Base-by-base conservation (phyloP, 192 early-diverging fungal species). In the Gigaspora rosea region DNA sequence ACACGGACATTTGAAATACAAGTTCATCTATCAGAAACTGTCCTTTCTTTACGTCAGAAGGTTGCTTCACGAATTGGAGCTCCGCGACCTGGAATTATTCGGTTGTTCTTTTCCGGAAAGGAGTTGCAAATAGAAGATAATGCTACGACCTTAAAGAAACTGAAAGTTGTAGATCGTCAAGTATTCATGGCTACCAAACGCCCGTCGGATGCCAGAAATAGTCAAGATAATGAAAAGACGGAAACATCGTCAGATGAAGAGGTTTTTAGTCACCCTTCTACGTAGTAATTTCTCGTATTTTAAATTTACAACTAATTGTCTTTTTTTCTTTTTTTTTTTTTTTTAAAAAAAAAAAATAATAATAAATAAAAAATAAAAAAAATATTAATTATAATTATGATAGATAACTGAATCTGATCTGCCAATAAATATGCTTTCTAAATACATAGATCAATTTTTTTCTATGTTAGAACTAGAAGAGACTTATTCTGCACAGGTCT, bases 401-500 rank as follows among this genome's bases (percentile, higher is more conserved):
- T 66, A 52, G 76, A 80, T 81, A 66, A 75, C 58, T 46, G 77
- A 22, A 20, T 75, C 22, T 1, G 70, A 79, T 73, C 33, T 74
- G n/a, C 85, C 85, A 8, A 84, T 78, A 35, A 83, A 83, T 67
- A 47, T 86, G 20, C 61, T 86, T 12, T 76, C 81, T 33, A 79
- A 78, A 35, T 86, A 83, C 46, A 80, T 86, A 50, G 85, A 86
- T 51, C 59, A 80, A 13, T 75, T 86, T 33, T 81, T 82, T 18
- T 63, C 74, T 16, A 82, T 84, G 51, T 79, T 86, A 47, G 61
- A 81, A 49, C 50, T 86, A 54, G 82, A 86, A 22, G 82, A 83
- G 59, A 74, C 74, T 51, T 86, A 86, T 62, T 84, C 85, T 8
- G 79, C 82, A n/a, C 84, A 85, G 61, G 84, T 79, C 16, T 15